Evolutionary conservation across 2,329 filamentous ascomycete species (phyloP).

Genomic region (Tolypocladium tropicale): DNA sequence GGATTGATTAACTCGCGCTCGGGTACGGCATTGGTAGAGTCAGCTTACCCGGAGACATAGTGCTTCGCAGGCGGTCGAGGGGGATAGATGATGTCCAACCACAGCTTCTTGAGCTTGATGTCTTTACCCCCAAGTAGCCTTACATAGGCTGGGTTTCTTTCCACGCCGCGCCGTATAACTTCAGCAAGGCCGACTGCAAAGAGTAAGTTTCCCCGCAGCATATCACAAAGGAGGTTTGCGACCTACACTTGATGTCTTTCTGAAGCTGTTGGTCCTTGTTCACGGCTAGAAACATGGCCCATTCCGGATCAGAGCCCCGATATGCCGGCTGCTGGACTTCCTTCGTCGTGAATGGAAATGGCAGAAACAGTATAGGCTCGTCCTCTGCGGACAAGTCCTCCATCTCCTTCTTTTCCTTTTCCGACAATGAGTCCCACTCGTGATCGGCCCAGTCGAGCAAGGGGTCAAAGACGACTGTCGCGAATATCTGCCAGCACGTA

Average conservation of each 20-base stretch:
- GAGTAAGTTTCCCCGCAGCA: conserved; percentile 5
- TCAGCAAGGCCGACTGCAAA: conserved; percentile 19
- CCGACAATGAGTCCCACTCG: conserved; percentile 29
- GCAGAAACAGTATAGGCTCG: conserved; percentile 43
- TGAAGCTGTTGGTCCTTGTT: conserved; percentile 40
- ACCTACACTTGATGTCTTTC: conserved; percentile 35
- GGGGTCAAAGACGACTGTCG: conserved; percentile 33
- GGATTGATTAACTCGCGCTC: not conserved
- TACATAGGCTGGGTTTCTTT: conserved; percentile 30
- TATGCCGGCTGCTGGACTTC: conserved; percentile 39
- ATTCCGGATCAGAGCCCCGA: conserved; percentile 50
- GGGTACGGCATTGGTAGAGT: conserved; percentile 8
- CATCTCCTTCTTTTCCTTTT: conserved; percentile 31
- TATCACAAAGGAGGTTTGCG: not conserved
- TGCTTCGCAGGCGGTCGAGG: conserved; percentile 47
- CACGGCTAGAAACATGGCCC: conserved; percentile 49
- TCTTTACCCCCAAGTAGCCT: conserved; percentile 32
- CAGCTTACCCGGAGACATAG: conserved; percentile 46
- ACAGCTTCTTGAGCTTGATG: conserved; percentile 38
- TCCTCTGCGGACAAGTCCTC: conserved; percentile 31
- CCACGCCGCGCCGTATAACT: conserved; percentile 26
- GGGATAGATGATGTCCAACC: conserved; percentile 54
- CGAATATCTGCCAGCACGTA: conserved; percentile 32
- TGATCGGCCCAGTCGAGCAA: conserved; percentile 31
- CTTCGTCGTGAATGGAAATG: conserved; percentile 49